These are phyloP conservation scores for Pachyrhizus erosus DNA, from an alignment of 306 rosid genomes.

Conservation along the genomic window DNA sequence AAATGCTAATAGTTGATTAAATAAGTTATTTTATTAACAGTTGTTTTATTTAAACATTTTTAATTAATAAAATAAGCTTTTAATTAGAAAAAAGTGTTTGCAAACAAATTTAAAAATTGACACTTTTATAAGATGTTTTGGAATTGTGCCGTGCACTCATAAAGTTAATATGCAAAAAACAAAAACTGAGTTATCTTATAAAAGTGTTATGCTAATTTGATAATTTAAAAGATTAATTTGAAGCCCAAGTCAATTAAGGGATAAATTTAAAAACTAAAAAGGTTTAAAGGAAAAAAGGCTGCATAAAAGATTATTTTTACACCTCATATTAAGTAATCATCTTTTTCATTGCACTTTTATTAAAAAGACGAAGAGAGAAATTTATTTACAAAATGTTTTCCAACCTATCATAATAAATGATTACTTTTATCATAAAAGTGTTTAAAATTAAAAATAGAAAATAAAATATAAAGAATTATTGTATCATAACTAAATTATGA, in stretches of 20 bases:
- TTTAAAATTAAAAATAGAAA: neutral
- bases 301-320: neutral
- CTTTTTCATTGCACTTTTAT: neutral
- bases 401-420: neutral
- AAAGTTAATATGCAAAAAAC: too few relatives aligned
- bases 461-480: neutral
- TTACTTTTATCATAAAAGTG: neutral
- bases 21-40: too few relatives aligned
- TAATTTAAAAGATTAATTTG: neutral
- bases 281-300: neutral
- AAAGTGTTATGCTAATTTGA: too few relatives aligned
- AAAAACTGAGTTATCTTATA: too few relatives aligned
- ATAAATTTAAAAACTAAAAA: neutral
- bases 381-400: neutral
- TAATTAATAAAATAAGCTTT: neutral
- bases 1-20: too few relatives aligned
- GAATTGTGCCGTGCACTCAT: neutral
- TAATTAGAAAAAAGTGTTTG: neutral
- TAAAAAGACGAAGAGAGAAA: neutral
- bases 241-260: neutral
- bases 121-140: neutral
- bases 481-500: neutral
- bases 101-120: neutral
- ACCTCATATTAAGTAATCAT: neutral
- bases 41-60: too few relatives aligned